Evolutionary conservation across 2,329 filamentous ascomycete genomes (phyloP), one percentile per base, ranked within the genome.

Genomic region (Zelopaecilomyces penicillatus): DNA sequence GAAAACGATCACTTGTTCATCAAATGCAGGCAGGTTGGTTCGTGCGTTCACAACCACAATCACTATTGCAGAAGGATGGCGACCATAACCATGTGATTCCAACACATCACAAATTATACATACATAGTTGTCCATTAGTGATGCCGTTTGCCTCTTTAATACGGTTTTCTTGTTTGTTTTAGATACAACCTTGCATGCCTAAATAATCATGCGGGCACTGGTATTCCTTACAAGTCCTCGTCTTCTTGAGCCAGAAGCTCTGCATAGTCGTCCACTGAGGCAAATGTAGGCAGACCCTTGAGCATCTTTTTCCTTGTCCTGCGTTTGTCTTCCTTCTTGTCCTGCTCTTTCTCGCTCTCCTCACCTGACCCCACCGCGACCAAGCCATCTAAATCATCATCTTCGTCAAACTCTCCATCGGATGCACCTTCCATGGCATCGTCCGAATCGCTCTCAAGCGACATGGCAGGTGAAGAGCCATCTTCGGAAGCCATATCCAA

Each of bases 231-330:
- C 19, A 19, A 19, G 19, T 19, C 19, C 19, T 66, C 66, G 50
- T 82, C 80, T 42, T 93, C 87, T 51, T 80, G 76, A 4, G 74
- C 86, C 62, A 95, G 66, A 68, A 95, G 75, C 56, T 85, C 85
- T 11, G 89, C 91, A 65, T 97, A 98, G 62, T 97, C 93, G 44
- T 97, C 93, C 30, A 77, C 85, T 30, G 87, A 94, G 19, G 94
- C 93, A 70, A 98, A 98, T 32, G 82, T 94, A 5, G 93, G 93
- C 54, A 98, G 71, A 52, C 81, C 80, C 76, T 89, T 95, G 64
- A 97, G 73, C 70, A 87, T 87, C 75, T 83, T 88, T 69, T 78
- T 83, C 69, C 85, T 87, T 61, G 79, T 68, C 40, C 64, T 65
- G 43, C 59, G 50, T 49, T 58, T 61, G 34, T 57, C 53, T 47